Base-by-base conservation (phyloP, 345 rosid species). In the Stellera chamaejasme region DNA sequence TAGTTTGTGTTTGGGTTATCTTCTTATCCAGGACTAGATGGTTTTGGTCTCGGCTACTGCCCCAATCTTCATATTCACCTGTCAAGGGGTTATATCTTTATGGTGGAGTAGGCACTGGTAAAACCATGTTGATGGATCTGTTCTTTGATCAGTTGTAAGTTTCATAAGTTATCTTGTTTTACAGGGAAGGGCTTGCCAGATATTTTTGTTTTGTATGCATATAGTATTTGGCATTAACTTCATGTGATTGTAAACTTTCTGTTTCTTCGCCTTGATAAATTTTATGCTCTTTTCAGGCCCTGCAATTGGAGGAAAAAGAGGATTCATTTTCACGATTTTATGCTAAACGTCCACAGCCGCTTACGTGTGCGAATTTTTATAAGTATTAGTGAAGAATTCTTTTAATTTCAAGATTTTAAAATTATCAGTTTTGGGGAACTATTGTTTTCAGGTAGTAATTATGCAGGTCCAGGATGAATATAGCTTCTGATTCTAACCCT, bases 71-170 rank as follows among this genome's bases (percentile, higher is more conserved):
- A 42, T 71, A 67, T 69, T 75, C 97, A 28, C 96, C 99, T 0
- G 92, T 93, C 51, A 84, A 79, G 75, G 99, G 99, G 64, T 68
- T 93, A 23, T 93, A 93, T 65, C 88, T 93, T 27, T 89, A 84
- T 60, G 99, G 97, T 50, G 99, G 99, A 54, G 97, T 93, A 11
- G 99, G 99, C 60, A 93, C 97, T 10, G 97, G 99, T 47, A 93
- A 93, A 76, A 93, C 99, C 49, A 93, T 93, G 99, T 73, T 93
- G 78, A 87, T 93, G 99, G 99, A 93, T 71, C 73, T 93, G 67
- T 93, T 89, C 81, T 93, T 65, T 52, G 68, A 77, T 67, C 96
- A 82, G 66, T 41, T 93, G 97, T 93, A 80, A 78, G 96, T 69
- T 71, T 36, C 48, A 46, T 45, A 52, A 7, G 52, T 43, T 59